phyloP scores from a whole-genome alignment of 1,139 yeast genomes.

The Blastobotrys illinoisensis region DNA sequence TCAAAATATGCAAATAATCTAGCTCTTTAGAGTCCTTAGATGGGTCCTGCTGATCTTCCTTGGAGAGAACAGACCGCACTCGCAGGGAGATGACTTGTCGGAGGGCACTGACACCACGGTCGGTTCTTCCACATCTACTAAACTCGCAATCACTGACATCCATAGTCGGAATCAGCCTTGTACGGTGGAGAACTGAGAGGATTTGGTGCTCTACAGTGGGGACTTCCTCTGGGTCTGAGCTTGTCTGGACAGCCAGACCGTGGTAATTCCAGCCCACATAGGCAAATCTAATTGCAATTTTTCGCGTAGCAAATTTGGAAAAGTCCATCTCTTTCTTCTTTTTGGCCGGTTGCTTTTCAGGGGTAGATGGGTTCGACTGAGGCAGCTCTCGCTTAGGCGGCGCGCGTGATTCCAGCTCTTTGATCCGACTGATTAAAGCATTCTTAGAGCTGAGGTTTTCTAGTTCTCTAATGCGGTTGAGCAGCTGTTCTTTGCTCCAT shows the following conservation, averaged over 20 bases:
- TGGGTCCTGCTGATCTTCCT: slow-evolving; percentile 52
- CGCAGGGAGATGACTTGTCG: slow-evolving; percentile 83
- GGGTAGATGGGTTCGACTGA: not conserved
- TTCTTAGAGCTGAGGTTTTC: slow-evolving; percentile 32
- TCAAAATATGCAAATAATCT: slow-evolving; percentile 69
- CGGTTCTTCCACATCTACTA: slow-evolving; percentile 95
- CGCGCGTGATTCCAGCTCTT: not conserved
- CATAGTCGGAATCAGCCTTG: slow-evolving; percentile 58
- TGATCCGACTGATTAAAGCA: not conserved
- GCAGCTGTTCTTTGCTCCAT: slow-evolving; percentile 52
- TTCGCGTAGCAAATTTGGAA: slow-evolving; percentile 57
- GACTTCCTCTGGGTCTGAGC: slow-evolving; percentile 49
- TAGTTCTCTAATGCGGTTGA: slow-evolving; percentile 43
- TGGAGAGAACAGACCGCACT: slow-evolving; percentile 61
- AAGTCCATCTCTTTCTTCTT: slow-evolving; percentile 58
- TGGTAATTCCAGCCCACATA: slow-evolving; percentile 67
- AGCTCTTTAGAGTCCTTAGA: slow-evolving; percentile 60
- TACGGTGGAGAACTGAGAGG: slow-evolving; percentile 60
- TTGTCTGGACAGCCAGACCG: slow-evolving; percentile 74
- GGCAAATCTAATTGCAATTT: slow-evolving; percentile 75
- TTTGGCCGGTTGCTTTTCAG: slow-evolving; percentile 10
- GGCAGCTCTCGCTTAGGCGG: not conserved
- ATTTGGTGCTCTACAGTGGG: slow-evolving; percentile 85
- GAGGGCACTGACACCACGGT: slow-evolving; percentile 94
- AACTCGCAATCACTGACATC: slow-evolving; percentile 60